phyloP scores from a whole-genome alignment of 495 filamentous ascomycete genomes.

The Penicillium roqueforti region DNA sequence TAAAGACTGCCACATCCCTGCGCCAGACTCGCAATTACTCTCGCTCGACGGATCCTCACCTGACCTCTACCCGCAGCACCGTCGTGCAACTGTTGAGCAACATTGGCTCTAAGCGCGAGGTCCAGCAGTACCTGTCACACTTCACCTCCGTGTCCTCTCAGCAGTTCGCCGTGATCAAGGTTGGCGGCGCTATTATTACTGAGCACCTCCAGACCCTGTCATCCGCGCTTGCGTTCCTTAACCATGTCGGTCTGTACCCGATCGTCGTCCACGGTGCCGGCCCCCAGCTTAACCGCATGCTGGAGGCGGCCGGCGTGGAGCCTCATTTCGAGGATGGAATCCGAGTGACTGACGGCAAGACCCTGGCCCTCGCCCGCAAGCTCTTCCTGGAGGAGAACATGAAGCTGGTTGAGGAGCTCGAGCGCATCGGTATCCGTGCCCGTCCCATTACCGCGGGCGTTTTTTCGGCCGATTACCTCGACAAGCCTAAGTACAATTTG shows the following conservation, averaged over 20 bases:
- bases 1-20: slow-evolving; percentile 20
- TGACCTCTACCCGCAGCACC: slow-evolving; percentile 71
- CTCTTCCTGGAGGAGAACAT: slow-evolving; percentile 95
- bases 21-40: slow-evolving; percentile 43
- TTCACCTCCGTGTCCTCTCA: slow-evolving; percentile 96
- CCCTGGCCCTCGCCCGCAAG: slow-evolving; percentile 80
- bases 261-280: slow-evolving; percentile 96
- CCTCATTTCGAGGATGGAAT: slow-evolving; percentile 97
- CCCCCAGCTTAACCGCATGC: slow-evolving; percentile 90
- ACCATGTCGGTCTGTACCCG: slow-evolving; percentile 92
- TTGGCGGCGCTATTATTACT: slow-evolving; percentile 94
- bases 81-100: slow-evolving; percentile 94
- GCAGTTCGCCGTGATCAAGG: slow-evolving; percentile 98
- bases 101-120: slow-evolving; percentile 94
- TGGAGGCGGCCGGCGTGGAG: slow-evolving; percentile 89
- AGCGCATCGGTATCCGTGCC: slow-evolving; percentile 86
- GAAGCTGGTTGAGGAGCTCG: slow-evolving; percentile 87
- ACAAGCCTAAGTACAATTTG: slow-evolving; percentile 90
- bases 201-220: slow-evolving; percentile 89
- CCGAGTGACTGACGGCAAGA: slow-evolving; percentile 93
- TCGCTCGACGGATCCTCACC: slow-evolving; percentile 42
- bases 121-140: slow-evolving; percentile 96
- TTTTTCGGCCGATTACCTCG: slow-evolving; percentile 90
- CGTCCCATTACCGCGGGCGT: slow-evolving; percentile 90
- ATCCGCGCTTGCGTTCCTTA: slow-evolving; percentile 83